Percentiles rank a stretch among this genome's conserved stretches.
Evolutionary conservation across 1,284 basidiomycete genomes (phyloP).

Genomic region (Coriolopsis trogii): DNA sequence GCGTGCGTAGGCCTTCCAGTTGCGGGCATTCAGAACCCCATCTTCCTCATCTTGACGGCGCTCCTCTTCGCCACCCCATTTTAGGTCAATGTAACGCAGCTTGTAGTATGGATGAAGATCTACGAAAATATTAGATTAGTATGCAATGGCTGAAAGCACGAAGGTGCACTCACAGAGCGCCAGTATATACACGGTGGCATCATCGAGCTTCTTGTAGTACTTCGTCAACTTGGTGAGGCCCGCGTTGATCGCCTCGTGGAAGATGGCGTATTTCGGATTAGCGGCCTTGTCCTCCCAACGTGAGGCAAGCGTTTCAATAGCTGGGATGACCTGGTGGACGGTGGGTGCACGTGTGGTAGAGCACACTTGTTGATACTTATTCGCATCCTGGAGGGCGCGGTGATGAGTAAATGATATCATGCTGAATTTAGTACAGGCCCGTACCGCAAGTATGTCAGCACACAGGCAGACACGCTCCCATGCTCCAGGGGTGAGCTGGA

Average conservation of each 20-base stretch:
- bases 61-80: slow-evolving; percentile 28
- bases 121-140: no score
- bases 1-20: slow-evolving; percentile 26
- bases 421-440: no score
- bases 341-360: neutral
- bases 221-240: slow-evolving; percentile 28
- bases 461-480: neutral
- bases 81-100: slow-evolving; percentile 23
- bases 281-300: slow-evolving; percentile 27
- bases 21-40: slow-evolving; percentile 4
- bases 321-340: slow-evolving; percentile 25
- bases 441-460: neutral
- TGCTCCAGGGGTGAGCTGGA: neutral
- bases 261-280: slow-evolving; percentile 14
- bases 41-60: slow-evolving; percentile 11
- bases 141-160: no score
- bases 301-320: slow-evolving; percentile 25
- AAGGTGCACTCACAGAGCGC: neutral
- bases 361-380: slow-evolving; percentile 2
- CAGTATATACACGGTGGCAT: slow-evolving; percentile 23
- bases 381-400: neutral
- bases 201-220: slow-evolving; percentile 30
- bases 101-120: slow-evolving; percentile 25
- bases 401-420: neutral
- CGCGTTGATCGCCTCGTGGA: slow-evolving; percentile 15